Evolutionary conservation across 495 filamentous ascomycete species (phyloP).

Genomic region (Penicillium riverlandense): DNA sequence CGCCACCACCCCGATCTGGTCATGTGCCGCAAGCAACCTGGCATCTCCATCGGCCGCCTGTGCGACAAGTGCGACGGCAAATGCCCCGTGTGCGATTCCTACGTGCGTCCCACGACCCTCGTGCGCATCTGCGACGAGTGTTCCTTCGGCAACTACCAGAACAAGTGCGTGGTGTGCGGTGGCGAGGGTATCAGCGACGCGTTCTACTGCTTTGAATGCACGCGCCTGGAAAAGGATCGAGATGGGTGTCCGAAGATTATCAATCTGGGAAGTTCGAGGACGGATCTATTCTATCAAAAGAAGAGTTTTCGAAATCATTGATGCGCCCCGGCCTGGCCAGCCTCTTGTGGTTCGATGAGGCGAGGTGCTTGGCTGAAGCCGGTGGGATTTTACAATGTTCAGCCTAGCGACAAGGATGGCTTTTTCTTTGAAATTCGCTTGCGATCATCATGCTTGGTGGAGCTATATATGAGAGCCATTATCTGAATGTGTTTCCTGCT

Average conservation of each 20-base stretch:
- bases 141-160: constrained; percentile 99
- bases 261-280: constrained; percentile 89
- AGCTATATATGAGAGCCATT: constrained; percentile 1
- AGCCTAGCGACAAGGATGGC: not conserved
- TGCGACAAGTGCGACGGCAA: constrained; percentile 99
- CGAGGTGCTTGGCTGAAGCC: not conserved
- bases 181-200: constrained; percentile 98
- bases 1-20: constrained; percentile 68
- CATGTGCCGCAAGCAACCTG: constrained; percentile 99
- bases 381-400: not conserved
- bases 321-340: constrained; percentile 10
- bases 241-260: constrained; percentile 99
- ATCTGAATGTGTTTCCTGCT: too few species aligned
- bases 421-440: not conserved
- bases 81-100: constrained; percentile 97
- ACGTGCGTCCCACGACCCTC: constrained; percentile 94
- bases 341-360: too few species aligned
- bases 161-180: constrained; percentile 98
- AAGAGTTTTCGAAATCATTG: constrained; percentile 69
- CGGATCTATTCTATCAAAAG: constrained; percentile 86
- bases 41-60: constrained; percentile 96
- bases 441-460: not conserved
- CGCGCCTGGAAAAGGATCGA: constrained; percentile 90
- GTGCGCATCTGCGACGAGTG: constrained; percentile 99
- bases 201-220: constrained; percentile 99